Percentiles rank a stretch among this genome's conserved stretches.
phyloP scores from a whole-genome alignment of 768 basidiomycete genomes.

The Xerocomus spinulosus region DNA sequence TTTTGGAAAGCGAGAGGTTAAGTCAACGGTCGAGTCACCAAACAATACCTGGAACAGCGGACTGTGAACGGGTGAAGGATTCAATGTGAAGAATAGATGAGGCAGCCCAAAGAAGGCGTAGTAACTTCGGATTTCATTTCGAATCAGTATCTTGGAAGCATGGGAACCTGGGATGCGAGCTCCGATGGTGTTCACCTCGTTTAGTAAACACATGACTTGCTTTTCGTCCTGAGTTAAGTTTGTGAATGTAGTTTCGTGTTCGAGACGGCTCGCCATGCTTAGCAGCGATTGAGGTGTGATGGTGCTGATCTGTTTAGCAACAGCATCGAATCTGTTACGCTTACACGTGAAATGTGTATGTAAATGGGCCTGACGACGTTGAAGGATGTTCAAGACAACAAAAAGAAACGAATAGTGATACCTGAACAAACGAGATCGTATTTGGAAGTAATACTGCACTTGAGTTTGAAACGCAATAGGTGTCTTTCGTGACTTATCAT shows the following conservation, averaged over 20 bases:
- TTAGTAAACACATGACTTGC: background rate
- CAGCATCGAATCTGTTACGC: background rate
- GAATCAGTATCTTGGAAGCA: background rate
- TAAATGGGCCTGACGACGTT: background rate
- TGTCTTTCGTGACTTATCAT: background rate
- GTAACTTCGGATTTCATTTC: background rate
- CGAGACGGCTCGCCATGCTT: background rate
- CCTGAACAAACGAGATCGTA: too few species aligned
- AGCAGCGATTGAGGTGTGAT: background rate
- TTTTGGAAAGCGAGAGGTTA: background rate
- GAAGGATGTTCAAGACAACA: background rate
- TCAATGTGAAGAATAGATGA: background rate
- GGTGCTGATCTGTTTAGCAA: background rate
- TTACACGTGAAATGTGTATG: background rate
- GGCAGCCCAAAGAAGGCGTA: background rate
- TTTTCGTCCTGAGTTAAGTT: background rate
- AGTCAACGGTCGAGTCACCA: background rate
- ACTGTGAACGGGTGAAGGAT: background rate
- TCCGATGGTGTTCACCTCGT: background rate
- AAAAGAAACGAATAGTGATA: background rate
- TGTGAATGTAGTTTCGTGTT: background rate
- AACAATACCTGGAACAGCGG: background rate
- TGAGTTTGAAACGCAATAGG: too few species aligned
- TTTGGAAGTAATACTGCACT: too few species aligned
- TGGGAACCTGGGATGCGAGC: background rate